A percentile compares a stretch with the other conserved stretches of the same genome.
Evolutionary conservation across 2,329 filamentous ascomycete genomes (phyloP).

Genomic region (Drechslera avenae): DNA sequence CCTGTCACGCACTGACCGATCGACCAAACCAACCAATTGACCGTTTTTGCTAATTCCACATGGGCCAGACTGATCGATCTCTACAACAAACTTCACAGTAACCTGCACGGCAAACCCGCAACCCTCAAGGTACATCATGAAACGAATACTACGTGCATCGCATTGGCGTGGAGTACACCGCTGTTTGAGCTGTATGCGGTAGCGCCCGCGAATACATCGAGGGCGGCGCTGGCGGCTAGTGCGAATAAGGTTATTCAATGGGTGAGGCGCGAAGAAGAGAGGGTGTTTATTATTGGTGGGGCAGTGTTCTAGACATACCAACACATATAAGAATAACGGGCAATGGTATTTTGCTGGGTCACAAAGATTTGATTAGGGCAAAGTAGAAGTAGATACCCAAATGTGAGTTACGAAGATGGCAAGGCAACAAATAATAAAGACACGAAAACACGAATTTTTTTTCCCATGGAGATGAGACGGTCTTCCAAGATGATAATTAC

Average conservation of each 20-base stretch:
- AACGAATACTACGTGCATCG: conserved; percentile 70
- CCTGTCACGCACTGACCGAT: background rate
- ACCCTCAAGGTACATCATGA: conserved; percentile 88
- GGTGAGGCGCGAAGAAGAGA: conserved; percentile 89
- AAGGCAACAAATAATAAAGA: no score
- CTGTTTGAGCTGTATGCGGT: conserved; percentile 94
- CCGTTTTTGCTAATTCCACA: background rate
- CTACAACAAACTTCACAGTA: conserved; percentile 83
- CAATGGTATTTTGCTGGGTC: no score
- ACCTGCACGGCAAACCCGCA: conserved; percentile 81
- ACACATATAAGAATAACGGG: no score
- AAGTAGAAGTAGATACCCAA: no score
- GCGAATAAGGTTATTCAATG: conserved; percentile 91
- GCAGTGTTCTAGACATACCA: conserved; percentile 75
- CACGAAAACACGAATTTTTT: no score
- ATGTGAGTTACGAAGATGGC: no score
- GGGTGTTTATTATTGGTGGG: conserved; percentile 96
- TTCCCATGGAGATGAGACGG: no score
- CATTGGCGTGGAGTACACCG: conserved; percentile 88
- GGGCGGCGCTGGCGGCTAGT: conserved; percentile 75
- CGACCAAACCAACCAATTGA: no score
- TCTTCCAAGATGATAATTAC: no score
- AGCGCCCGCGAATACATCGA: conserved; percentile 71
- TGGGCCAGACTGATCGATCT: conserved; percentile 63
- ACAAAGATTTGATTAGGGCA: no score